phyloP scores from a whole-genome alignment of 2,329 filamentous ascomycete species.

The Blumeria hordei region DNA sequence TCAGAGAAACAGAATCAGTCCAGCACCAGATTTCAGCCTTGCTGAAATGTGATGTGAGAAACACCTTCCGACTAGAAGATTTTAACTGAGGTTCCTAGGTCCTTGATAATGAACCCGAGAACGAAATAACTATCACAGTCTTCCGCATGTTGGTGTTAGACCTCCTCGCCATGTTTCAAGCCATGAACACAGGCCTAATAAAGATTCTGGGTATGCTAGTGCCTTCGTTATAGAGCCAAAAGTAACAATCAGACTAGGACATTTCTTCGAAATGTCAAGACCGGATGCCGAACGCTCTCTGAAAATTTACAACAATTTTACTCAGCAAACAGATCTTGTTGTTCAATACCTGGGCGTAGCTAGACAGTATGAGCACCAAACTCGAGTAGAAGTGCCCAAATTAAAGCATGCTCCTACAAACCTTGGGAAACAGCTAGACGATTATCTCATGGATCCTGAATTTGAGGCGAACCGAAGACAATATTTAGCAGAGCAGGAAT shows the following conservation, averaged over 20 bases:
- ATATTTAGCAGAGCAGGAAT: slow-evolving; percentile 71
- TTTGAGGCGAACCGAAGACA: slow-evolving; percentile 86
- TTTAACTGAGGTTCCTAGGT: slow-evolving; percentile 27
- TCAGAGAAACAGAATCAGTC: slow-evolving; percentile 77
- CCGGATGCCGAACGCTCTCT: slow-evolving; percentile 80
- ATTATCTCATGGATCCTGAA: slow-evolving; percentile 83
- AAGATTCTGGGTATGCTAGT: slow-evolving; percentile 58
- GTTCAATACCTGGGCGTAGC: slow-evolving; percentile 76
- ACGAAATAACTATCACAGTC: slow-evolving; percentile 86
- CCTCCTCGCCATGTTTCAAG: slow-evolving; percentile 71
- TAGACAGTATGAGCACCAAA: slow-evolving; percentile 76
- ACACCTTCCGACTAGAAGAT: neutral
- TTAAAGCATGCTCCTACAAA: slow-evolving; percentile 93
- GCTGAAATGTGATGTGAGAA: slow-evolving; percentile 66
- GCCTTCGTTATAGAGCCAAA: neutral
- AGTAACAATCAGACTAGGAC: slow-evolving; percentile 27
- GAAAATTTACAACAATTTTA: slow-evolving; percentile 78
- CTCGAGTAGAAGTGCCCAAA: slow-evolving; percentile 81
- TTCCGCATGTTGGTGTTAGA: slow-evolving; percentile 83
- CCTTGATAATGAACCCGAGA: slow-evolving; percentile 69
- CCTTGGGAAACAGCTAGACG: slow-evolving; percentile 67
- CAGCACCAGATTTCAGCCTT: slow-evolving; percentile 71
- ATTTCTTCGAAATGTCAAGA: slow-evolving; percentile 96
- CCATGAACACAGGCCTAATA: slow-evolving; percentile 91
- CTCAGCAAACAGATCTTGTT: slow-evolving; percentile 74